Evolutionary conservation across 306 rosid species (phyloP).

Genomic region (Glycine tomentella): DNA sequence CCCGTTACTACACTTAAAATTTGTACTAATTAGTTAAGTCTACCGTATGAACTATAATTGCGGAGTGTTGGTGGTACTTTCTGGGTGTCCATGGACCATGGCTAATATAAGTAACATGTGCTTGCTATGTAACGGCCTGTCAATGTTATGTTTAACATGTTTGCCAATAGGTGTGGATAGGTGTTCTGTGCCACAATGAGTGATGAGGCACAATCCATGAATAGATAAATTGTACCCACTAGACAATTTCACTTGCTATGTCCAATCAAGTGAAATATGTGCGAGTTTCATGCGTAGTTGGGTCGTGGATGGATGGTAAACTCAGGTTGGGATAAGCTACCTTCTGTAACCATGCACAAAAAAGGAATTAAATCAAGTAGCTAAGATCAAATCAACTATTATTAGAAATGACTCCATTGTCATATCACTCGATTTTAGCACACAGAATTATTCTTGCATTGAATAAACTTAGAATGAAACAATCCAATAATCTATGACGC

Average conservation of each 20-base stretch:
- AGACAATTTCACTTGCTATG: constrained; percentile 35
- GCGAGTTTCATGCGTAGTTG: not conserved
- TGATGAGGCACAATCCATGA: constrained; percentile 30
- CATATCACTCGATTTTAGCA: not conserved
- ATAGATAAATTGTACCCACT: constrained; percentile 42
- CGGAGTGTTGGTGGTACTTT: not conserved
- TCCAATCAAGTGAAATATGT: constrained; percentile 46
- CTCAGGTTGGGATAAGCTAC: not conserved
- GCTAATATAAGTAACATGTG: not conserved
- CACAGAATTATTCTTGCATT: not conserved
- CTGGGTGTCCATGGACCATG: not conserved
- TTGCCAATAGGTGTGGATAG: not conserved
- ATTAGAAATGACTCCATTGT: not conserved
- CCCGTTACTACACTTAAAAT: too few relatives aligned
- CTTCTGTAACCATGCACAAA: not conserved
- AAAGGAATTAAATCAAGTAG: not conserved
- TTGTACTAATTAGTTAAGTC: not conserved
- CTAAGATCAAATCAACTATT: not conserved
- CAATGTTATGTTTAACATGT: not conserved
- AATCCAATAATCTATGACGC: not conserved
- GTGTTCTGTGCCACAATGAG: constrained; percentile 35
- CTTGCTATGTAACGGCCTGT: not conserved
- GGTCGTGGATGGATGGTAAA: not conserved
- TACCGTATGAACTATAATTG: not conserved
- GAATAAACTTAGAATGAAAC: not conserved